Base-by-base conservation (phyloP, 371 early-diverging fungal species). In the Coemansia sp. region DNA sequence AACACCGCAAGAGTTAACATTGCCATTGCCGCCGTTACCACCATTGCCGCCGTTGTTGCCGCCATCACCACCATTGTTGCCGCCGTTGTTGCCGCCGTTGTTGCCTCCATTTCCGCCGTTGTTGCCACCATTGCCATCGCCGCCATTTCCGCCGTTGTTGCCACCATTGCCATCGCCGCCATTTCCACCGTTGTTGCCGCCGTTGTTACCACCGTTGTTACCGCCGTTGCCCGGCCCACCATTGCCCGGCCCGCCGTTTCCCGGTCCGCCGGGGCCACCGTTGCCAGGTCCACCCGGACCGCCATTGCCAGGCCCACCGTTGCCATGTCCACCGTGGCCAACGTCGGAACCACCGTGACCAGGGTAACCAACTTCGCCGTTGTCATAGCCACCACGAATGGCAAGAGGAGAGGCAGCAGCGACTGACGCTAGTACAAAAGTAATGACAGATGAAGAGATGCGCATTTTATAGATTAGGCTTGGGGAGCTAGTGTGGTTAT, bases 1-100 rank as follows among this genome's bases (percentile, higher is more conserved):
- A 11, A 75, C 62, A 19, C 71, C 71, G 62, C 76, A 75, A n/a
- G 62, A 55, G 44, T 69, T 70, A 21, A 17, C 11, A 44, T 52
- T 61, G 53, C 61, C 46, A 15, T 63, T 51, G 29, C 60, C 63
- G 24, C 65, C 44, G 13, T 48, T 41, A 8, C 56, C 58, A 2
- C 60, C 63, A 4, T 44, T 32, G n/a, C 65, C 49, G 19, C 60
- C 60, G 21, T 36, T 36, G 9, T 52, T 48, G 12, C 40, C 49
- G 6, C 58, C 57, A 0, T 58, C 53, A 24, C 41, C 52, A 23
- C 51, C 57, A 3, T 24, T 24, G 24, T 54, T 54, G 17, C 61
- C 65, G 7, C 71, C 66, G 28, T 49, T 29, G 29, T 6, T 29
- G 49, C 46, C 40, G 7, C 56, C 56, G 21, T 53, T 44, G 7